These are phyloP conservation scores for Tetraselmis striata DNA, from an alignment of 139 green algal genomes.

Conservation along the genomic window DNA sequence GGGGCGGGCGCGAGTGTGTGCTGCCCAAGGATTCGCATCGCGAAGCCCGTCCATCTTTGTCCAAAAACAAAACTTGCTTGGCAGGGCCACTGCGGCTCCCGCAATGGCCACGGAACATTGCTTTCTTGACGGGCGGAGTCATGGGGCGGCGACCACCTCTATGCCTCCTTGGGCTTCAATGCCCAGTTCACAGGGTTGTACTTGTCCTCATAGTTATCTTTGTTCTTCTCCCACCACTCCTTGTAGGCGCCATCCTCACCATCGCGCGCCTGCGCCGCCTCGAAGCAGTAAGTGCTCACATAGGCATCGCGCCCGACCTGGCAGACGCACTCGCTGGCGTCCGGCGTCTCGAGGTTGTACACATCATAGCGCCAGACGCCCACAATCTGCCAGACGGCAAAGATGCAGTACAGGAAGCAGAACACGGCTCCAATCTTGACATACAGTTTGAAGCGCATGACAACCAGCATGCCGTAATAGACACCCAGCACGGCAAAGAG, in stretches of 20 bases:
- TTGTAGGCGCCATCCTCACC: not conserved
- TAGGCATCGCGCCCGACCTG: not conserved
- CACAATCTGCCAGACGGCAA: not conserved
- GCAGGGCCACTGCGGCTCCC: no score
- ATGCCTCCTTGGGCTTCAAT: not conserved
- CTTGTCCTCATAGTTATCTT: not conserved
- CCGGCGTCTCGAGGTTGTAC: not conserved
- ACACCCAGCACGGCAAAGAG: conserved; percentile 25
- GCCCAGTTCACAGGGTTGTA: not conserved
- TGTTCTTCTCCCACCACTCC: not conserved
- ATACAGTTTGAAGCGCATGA: not conserved
- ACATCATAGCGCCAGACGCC: not conserved
- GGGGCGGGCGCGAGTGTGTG: no score
- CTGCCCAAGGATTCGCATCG: no score
- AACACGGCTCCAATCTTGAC: not conserved
- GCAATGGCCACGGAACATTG: no score
- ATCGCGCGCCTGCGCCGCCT: not conserved
- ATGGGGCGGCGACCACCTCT: no score
- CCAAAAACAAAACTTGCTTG: no score
- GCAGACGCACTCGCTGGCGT: not conserved
- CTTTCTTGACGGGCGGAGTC: no score
- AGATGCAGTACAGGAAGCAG: not conserved
- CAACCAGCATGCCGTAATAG: not conserved
- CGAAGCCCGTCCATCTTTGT: no score
- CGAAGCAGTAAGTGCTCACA: not conserved